Evolutionary conservation across 2,329 filamentous ascomycete genomes (phyloP).

Genomic region (Talaromyces rugulosus): DNA sequence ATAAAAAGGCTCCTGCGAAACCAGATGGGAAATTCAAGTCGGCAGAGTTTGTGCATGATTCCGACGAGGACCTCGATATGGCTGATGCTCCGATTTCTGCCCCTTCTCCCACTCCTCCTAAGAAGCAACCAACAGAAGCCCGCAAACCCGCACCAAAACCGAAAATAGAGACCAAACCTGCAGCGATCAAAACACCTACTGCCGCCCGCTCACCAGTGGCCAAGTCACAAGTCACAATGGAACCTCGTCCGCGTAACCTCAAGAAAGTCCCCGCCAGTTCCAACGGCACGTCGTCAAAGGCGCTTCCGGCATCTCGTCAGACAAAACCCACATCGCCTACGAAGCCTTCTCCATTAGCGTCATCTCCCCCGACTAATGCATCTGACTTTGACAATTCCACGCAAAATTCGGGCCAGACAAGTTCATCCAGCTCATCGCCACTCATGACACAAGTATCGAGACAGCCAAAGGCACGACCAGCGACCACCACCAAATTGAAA

Average conservation of each 20-base stretch:
- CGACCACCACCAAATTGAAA: constrained; percentile 2
- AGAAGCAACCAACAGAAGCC: constrained; percentile 4
- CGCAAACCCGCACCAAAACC: constrained; percentile 1
- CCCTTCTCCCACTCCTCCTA: constrained; percentile 3
- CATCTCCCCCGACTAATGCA: constrained; percentile 58
- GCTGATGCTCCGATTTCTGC: constrained; percentile 21
- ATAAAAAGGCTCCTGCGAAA: constrained; percentile 33
- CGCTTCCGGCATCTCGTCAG: constrained; percentile 33
- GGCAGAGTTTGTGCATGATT: constrained; percentile 51
- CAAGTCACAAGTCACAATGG: constrained; percentile 12
- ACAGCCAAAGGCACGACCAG: constrained; percentile 17
- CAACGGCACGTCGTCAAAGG: constrained; percentile 33
- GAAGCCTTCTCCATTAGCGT: constrained; percentile 59
- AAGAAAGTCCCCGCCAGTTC: constrained; percentile 18
- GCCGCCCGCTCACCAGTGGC: constrained; percentile 6
- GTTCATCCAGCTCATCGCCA: constrained; percentile 44
- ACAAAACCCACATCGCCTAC: constrained; percentile 50
- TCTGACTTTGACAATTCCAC: constrained; percentile 51
- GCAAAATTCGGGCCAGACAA: constrained; percentile 38
- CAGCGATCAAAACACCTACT: constrained; percentile 6
- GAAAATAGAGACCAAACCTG: constrained; percentile 6
- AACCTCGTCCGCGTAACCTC: constrained; percentile 21
- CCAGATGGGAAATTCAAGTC: constrained; percentile 49
- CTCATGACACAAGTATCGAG: constrained; percentile 36
- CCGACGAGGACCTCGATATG: constrained; percentile 46